These are phyloP conservation scores for Fusarium buxicola DNA, from an alignment of 2,329 filamentous ascomycete genomes.

Conservation along the genomic window DNA sequence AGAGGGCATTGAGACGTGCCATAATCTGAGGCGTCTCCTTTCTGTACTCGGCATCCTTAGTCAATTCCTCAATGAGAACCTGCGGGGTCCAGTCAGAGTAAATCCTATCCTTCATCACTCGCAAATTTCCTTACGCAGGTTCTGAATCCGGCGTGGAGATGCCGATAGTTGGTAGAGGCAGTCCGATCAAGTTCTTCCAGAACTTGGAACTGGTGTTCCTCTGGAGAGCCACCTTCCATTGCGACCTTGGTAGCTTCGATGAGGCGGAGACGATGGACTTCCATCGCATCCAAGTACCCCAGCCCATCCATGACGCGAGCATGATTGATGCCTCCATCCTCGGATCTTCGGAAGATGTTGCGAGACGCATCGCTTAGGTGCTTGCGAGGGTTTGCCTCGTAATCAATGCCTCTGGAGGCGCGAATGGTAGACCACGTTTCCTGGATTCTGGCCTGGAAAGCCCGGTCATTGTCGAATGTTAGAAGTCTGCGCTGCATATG, in stretches of 20 bases:
- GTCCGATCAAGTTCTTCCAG: slow-evolving; percentile 49
- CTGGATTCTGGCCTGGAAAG: slow-evolving; percentile 34
- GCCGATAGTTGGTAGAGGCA: slow-evolving; percentile 45
- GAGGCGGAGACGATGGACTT: slow-evolving; percentile 48
- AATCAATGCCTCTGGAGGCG: slow-evolving; percentile 26
- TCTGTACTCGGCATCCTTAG: slow-evolving; percentile 8
- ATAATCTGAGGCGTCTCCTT: slow-evolving; percentile 43
- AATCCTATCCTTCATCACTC: neutral
- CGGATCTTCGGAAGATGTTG: slow-evolving; percentile 44
- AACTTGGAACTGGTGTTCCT: slow-evolving; percentile 31
- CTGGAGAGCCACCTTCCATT: slow-evolving; percentile 19
- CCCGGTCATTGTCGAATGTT: slow-evolving; percentile 47
- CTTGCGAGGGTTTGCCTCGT: slow-evolving; percentile 46
- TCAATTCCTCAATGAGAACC: slow-evolving; percentile 46
- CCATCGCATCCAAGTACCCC: slow-evolving; percentile 49
- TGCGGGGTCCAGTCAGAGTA: slow-evolving; percentile 22
- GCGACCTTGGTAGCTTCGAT: slow-evolving; percentile 39
- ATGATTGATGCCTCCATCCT: slow-evolving; percentile 47
- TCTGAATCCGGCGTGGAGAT: slow-evolving; percentile 51
- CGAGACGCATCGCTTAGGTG: slow-evolving; percentile 41
- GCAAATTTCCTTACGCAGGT: slow-evolving; percentile 45
- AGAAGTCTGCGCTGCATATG: slow-evolving; percentile 47
- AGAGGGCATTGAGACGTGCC: slow-evolving; percentile 53
- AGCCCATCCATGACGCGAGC: slow-evolving; percentile 47
- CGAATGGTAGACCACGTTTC: slow-evolving; percentile 36